Percentiles rank a stretch among this genome's conserved stretches.
phyloP scores from a whole-genome alignment of 2,329 filamentous ascomycete genomes.

The Trichoderma polysporum region DNA sequence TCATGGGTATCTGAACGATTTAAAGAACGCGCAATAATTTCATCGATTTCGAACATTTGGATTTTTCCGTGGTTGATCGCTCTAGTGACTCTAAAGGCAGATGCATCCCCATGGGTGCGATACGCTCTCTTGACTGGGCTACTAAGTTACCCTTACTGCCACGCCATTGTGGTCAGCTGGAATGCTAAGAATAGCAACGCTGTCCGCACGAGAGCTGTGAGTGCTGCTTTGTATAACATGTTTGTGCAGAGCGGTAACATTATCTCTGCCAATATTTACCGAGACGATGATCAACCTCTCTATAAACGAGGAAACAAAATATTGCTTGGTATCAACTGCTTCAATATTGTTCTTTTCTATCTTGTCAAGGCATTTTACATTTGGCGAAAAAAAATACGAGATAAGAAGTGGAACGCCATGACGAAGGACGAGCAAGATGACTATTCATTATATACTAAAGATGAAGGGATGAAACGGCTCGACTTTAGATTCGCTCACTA shows the following conservation, averaged over 20 bases:
- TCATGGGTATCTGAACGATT: constrained; percentile 46
- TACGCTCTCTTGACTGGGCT: constrained; percentile 40
- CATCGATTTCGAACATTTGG: constrained; percentile 52
- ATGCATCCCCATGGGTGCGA: constrained; percentile 42
- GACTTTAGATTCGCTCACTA: constrained; percentile 45
- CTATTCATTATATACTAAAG: constrained; percentile 39
- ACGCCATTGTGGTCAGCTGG: constrained; percentile 58
- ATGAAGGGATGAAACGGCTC: constrained; percentile 46
- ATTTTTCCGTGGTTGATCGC: constrained; percentile 52
- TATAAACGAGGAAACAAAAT: constrained; percentile 49
- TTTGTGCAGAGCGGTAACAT: constrained; percentile 37
- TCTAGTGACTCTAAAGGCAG: constrained; percentile 40
- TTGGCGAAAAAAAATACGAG: constrained; percentile 45
- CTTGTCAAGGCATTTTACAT: constrained; percentile 54
- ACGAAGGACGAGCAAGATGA: constrained; percentile 37
- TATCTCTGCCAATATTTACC: constrained; percentile 41
- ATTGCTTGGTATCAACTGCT: constrained; percentile 47
- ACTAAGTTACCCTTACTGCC: constrained; percentile 38
- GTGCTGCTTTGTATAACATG: constrained; percentile 57
- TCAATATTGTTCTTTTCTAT: constrained; percentile 50
- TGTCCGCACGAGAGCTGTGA: constrained; percentile 58
- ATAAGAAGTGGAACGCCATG: constrained; percentile 49
- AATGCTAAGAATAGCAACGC: constrained; percentile 58
- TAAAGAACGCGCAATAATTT: constrained; percentile 41
- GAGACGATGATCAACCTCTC: constrained; percentile 33